Evolutionary conservation across 1,139 yeast species (phyloP).

Genomic region (Saccharomyces uvarum): DNA sequence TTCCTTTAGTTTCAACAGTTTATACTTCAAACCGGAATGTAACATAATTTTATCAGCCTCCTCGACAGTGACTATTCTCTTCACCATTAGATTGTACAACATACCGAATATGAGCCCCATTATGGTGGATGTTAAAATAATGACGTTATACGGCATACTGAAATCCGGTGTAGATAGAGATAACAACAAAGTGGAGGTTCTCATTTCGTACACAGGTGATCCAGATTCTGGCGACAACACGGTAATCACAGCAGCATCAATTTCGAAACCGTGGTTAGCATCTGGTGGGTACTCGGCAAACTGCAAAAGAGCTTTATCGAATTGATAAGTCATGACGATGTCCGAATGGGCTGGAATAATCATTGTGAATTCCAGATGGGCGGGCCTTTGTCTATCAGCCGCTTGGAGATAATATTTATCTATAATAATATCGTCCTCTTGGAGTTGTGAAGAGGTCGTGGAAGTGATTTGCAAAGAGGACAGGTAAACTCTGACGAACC

Average conservation of each 20-base stretch:
- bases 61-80: constrained; percentile 68
- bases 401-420: constrained; percentile 68
- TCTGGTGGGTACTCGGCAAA: constrained; percentile 97
- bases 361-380: constrained; percentile 68
- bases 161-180: constrained; percentile 96
- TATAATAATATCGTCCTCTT: constrained; percentile 36
- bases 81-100: constrained; percentile 67
- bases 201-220: constrained; percentile 41
- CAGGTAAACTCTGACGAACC: constrained; percentile 83
- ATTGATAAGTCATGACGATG: constrained; percentile 61
- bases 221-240: constrained; percentile 35
- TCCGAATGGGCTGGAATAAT: constrained; percentile 57
- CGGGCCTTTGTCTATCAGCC: constrained; percentile 69
- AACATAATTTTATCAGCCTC: constrained; percentile 46
- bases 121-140: constrained; percentile 85
- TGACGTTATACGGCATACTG: constrained; percentile 97
- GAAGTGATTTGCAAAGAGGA: constrained; percentile 47
- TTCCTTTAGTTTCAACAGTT: constrained; percentile 10
- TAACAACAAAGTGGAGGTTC: constrained; percentile 79
- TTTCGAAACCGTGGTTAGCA: constrained; percentile 95
- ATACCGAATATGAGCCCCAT: constrained; percentile 91
- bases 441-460: constrained; percentile 7
- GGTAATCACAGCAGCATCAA: constrained; percentile 79
- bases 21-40: constrained; percentile 14
- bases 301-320: constrained; percentile 77